Conservation (phyloP, 129 eudicot genomes). For the Tagetes erecta region DNA sequence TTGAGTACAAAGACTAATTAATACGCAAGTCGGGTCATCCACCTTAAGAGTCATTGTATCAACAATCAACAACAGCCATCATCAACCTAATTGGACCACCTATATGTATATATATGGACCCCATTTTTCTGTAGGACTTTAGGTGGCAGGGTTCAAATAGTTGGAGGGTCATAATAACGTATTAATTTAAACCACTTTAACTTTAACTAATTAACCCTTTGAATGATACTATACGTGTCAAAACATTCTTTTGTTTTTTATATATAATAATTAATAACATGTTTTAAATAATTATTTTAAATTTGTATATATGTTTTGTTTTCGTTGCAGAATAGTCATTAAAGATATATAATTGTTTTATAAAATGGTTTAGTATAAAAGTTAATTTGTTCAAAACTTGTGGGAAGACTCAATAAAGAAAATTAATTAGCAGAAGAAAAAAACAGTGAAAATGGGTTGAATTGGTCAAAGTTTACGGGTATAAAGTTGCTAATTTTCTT, state of each 20-base stretch:
- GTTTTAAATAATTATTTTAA: not conserved
- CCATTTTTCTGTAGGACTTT: not conserved
- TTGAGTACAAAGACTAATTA: slow-evolving; percentile 12
- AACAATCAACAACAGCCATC: slow-evolving; percentile 9
- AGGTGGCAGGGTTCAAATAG: not conserved
- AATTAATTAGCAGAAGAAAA: not conserved
- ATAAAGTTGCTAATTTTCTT: not conserved
- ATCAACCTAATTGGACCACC: slow-evolving; percentile 10
- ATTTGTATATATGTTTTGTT: not conserved
- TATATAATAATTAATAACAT: too few species aligned
- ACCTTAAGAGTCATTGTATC: slow-evolving; percentile 24
- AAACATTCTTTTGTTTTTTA: not conserved
- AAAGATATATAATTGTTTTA: not conserved
- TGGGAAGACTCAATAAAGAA: not conserved
- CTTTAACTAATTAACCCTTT: not conserved
- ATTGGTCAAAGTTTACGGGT: not conserved
- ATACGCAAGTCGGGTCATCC: slow-evolving; percentile 19
- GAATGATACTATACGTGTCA: not conserved
- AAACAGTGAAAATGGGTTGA: slow-evolving; percentile 17
- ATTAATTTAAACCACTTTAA: slow-evolving; percentile 10
- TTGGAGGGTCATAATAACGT: not conserved
- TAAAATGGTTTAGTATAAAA: not conserved
- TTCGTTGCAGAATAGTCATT: not conserved
- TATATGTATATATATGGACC: not conserved
- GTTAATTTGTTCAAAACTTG: not conserved